Conservation (phyloP, 441 rosid genomes). For the Capsella rubella region DNA sequence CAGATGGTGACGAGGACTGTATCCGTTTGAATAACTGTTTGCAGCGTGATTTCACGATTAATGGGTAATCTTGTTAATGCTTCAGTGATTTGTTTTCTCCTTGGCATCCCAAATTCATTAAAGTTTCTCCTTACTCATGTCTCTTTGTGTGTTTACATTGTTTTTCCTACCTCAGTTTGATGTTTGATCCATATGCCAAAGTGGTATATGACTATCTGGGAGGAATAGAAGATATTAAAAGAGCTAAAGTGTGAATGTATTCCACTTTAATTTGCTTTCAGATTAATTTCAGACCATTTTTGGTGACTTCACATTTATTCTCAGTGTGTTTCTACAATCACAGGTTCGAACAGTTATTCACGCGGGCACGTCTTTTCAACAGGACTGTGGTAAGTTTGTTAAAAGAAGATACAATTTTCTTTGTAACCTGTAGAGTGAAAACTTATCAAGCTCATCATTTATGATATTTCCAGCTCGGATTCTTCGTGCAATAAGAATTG, state of each 20-base stretch:
- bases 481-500: slow-evolving; percentile 86
- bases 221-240: slow-evolving; percentile 87
- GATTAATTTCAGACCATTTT: slow-evolving; percentile 27
- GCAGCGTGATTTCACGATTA: slow-evolving; percentile 91
- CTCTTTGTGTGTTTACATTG: slow-evolving; percentile 27
- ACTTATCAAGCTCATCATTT: slow-evolving; percentile 6
- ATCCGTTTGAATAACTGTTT: slow-evolving; percentile 77
- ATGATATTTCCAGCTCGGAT: slow-evolving; percentile 73
- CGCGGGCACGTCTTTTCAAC: slow-evolving; percentile 75
- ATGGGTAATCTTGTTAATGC: slow-evolving; percentile 58
- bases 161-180: slow-evolving; percentile 61
- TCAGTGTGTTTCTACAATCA: slow-evolving; percentile 35
- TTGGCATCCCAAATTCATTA: background rate
- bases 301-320: slow-evolving; percentile 30
- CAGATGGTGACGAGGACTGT: slow-evolving; percentile 64
- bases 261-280: slow-evolving; percentile 44
- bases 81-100: background rate
- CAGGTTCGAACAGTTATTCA: slow-evolving; percentile 85
- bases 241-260: slow-evolving; percentile 88
- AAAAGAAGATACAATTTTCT: background rate
- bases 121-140: background rate
- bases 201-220: slow-evolving; percentile 83
- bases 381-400: slow-evolving; percentile 75
- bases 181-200: slow-evolving; percentile 90
- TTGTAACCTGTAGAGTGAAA: background rate